Base-by-base conservation (phyloP, 768 basidiomycete genomes). In the Tulasnella calospora region DNA sequence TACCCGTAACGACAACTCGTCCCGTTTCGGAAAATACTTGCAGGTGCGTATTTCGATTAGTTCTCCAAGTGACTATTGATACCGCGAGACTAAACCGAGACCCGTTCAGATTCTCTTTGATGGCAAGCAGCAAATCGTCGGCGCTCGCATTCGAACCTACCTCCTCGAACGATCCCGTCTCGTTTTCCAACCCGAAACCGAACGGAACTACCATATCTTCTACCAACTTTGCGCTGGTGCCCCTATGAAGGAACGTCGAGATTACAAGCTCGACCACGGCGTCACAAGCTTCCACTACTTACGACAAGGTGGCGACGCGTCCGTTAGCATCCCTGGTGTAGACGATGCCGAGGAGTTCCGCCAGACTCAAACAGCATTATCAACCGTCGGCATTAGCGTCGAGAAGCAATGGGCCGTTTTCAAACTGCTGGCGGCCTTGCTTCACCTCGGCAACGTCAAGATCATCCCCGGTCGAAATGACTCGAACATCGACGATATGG, bases 161-260 rank as follows among this genome's bases (percentile, higher is more conserved):
- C 90, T 99, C 40, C 87, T 99, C 80, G 98, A 99, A 83, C 94
- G 98, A 57, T 98, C 98, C 55, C 92, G 98, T 80, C 92, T 99
- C 80, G 96, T 98, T 78, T 98, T 97, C 85, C 98, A 99, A 84
- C 97, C 98, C 23, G 88, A 93, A 79, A 96, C 94, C 67, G 98
- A 99, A 84, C 91, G 98, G 79, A 99, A 99, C 85, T 99, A 99
- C 85, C 98, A 99, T 85, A 98, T 99, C 82, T 99, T 99, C 88
- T 99, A 99, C 85, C 98, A 99, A 84, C 87, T 99, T n/a, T 95
- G 97, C 81, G 94, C 96, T 0, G 98, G 98, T 71, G 95, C 95
- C 13, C 96, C 98, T 2, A 86, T 93, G 33, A 97, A 97, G 84
- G 98, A 99, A 83, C 91, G 95, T 57, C 97, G 97, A 85, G 95